phyloP scores from a whole-genome alignment of 768 basidiomycete genomes.

The Rhizopogon vinicolor region DNA sequence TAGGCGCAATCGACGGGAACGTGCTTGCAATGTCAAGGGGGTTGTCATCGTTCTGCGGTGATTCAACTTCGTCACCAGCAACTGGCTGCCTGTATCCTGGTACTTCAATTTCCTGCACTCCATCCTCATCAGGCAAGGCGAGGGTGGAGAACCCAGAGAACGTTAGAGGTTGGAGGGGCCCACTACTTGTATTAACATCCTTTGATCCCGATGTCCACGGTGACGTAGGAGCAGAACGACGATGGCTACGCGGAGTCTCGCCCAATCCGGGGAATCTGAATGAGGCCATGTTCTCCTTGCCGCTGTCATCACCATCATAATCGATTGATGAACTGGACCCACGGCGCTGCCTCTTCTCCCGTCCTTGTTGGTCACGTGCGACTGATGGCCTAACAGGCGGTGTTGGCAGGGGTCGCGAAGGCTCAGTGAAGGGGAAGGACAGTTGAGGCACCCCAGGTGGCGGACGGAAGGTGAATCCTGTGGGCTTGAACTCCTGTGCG shows the following conservation, averaged over 20 bases:
- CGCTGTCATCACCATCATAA: conserved; percentile 42
- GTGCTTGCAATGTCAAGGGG: neutral
- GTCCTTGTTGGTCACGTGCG: conserved; percentile 48
- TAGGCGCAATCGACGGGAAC: conserved; percentile 9
- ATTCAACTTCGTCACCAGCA: conserved; percentile 5
- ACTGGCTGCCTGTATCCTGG: conserved; percentile 6
- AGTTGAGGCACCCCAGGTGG: conserved; percentile 63
- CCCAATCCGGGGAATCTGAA: conserved; percentile 68
- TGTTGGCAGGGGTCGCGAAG: conserved; percentile 35
- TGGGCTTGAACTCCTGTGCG: conserved; percentile 79
- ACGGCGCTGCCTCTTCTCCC: conserved; percentile 74
- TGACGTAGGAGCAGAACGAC: conserved; percentile 40
- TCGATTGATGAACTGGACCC: conserved; percentile 34
- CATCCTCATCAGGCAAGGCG: conserved; percentile 20
- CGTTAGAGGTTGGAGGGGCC: conserved; percentile 45
- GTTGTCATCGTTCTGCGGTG: conserved; percentile 12
- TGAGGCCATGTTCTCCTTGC: conserved; percentile 58
- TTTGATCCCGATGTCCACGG: conserved; percentile 27
- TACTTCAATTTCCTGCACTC: conserved; percentile 6
- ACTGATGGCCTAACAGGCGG: conserved; percentile 24
- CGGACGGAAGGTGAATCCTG: conserved; percentile 72
- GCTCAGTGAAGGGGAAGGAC: conserved; percentile 25
- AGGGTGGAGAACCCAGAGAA: conserved; percentile 57
- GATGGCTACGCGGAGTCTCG: conserved; percentile 46
- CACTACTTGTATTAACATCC: conserved; percentile 13